Base-by-base conservation (phyloP, 1,284 basidiomycete genomes). In the Chondrostereum purpureum region DNA sequence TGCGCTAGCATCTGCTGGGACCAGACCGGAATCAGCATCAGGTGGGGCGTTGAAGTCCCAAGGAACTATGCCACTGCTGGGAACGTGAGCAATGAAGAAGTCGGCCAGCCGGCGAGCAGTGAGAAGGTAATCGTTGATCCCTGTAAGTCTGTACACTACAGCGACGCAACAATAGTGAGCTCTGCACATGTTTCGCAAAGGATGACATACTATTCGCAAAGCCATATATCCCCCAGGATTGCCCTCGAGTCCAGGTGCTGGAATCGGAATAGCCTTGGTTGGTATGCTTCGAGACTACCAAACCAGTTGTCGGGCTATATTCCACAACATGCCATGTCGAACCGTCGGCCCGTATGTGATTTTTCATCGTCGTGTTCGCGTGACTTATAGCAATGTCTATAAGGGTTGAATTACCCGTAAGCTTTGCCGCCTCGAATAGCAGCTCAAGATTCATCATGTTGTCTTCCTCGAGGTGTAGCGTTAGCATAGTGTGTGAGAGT, bases 391-490 rank as follows among this genome's bases (percentile, higher is more conserved):
- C 82, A 22, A 85, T 83, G 11, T 77, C 58, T 21, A 68, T 65
- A 13, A 83, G 60, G 0, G 78, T 82, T 13, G 68, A 52, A 55
- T 85, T 83, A 2, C 75, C 72, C 0, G 78, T 83, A 14, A 84
- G 60, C 12, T 62, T 63, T 24, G 70, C 72, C 12, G 78, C 75
- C 4, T 67, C 64, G 58, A 79, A 80, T 10, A 85, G 63, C 10
- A 83, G 66, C 45, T 85, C 78, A 16, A 86, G 69, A 53, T 83
- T 86, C 78, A 86, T 83, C 81, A 86, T 83, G 55, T 83, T 84
- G 63, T 86, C 82, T 41, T 83, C 83, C 58, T 84, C 83, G 45
- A 84, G 80, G 74, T 78, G 45, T 16, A 21, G 39, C 14, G n/a
- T 35, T 21, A 21, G 41, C 12, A 35, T 14, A 11, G 17, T 13